These are phyloP conservation scores for Spinacia oleracea DNA, from an alignment of 179 eudicot species.

Conservation along the genomic window DNA sequence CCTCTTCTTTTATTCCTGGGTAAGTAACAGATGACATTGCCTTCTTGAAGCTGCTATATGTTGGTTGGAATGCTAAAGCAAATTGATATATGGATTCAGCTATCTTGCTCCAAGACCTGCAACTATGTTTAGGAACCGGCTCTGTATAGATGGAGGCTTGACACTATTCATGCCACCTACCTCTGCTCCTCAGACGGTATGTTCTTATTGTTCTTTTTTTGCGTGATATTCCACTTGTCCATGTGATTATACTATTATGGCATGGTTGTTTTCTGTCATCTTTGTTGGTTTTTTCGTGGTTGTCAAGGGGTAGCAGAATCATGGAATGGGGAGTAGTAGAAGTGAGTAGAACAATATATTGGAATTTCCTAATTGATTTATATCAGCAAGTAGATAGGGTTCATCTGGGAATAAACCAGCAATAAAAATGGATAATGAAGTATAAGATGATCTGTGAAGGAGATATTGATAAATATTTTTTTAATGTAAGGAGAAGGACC, in stretches of 20 bases:
- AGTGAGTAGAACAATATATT: not conserved
- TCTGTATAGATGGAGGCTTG: conserved; percentile 96
- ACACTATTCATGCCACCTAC: conserved; percentile 99
- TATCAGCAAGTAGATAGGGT: not conserved
- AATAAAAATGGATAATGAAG: not conserved
- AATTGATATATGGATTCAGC: conserved; percentile 45
- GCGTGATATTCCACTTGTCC: not conserved
- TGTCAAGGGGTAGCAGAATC: conserved; percentile 1
- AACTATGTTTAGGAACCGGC: conserved; percentile 81
- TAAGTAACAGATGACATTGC: conserved; percentile 25
- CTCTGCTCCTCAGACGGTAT: conserved; percentile 88
- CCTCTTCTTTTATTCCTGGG: conserved; percentile 99
- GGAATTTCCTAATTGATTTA: not conserved
- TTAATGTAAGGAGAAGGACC: no score
- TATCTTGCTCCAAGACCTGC: conserved; percentile 99
- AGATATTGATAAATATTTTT: not conserved
- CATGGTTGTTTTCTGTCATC: not conserved
- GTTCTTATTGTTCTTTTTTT: conserved; percentile 19
- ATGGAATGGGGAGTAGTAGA: not conserved
- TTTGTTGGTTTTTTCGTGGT: conserved; percentile 13
- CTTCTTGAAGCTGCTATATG: conserved; percentile 2
- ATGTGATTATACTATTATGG: not conserved
- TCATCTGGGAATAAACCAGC: not conserved
- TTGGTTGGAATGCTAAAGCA: conserved; percentile 13
- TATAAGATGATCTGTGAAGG: not conserved